phyloP scores from a whole-genome alignment of 208 protist genomes.

The Phytomonas francai region DNA sequence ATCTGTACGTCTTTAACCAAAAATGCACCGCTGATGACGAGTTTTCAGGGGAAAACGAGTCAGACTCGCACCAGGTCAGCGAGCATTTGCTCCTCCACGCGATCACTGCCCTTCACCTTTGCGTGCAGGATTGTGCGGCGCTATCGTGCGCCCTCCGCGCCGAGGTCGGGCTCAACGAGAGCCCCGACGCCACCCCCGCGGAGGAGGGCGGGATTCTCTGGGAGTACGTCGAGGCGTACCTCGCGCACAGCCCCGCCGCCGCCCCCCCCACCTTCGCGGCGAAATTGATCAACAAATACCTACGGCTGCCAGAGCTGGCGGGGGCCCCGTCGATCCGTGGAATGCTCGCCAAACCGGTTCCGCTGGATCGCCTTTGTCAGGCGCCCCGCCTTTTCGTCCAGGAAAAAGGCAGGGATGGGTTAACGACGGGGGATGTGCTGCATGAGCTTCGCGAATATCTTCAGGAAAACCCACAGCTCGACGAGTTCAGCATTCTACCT shows the following conservation, averaged over 20 bases:
- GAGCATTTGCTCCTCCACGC: constrained; percentile 44
- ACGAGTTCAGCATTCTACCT: constrained; percentile 37
- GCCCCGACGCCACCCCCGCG: neutral
- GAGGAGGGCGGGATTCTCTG: constrained; percentile 12
- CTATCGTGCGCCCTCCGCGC: constrained; percentile 21
- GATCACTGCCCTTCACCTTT: constrained; percentile 52
- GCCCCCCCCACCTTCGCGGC: constrained; percentile 20
- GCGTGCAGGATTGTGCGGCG: constrained; percentile 32
- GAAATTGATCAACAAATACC: constrained; percentile 19
- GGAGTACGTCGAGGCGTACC: constrained; percentile 32
- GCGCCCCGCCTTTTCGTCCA: neutral
- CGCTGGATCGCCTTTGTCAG: neutral
- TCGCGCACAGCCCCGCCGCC: constrained; percentile 16
- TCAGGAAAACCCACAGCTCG: constrained; percentile 16
- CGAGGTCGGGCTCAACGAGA: neutral
- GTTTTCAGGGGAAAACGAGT: constrained; percentile 8
- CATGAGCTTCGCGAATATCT: constrained; percentile 31
- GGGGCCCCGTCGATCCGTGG: constrained; percentile 25
- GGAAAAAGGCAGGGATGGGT: neutral
- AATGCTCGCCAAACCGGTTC: constrained; percentile 31
- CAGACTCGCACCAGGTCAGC: constrained; percentile 16
- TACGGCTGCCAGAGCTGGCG: constrained; percentile 31
- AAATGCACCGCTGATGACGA: constrained; percentile 8
- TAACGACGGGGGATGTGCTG: constrained; percentile 28
- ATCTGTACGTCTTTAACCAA: constrained; percentile 19